Percentiles rank a stretch among this genome's conserved stretches.
Conservation (phyloP, 768 basidiomycete species). For the Termitomyces sp. region DNA sequence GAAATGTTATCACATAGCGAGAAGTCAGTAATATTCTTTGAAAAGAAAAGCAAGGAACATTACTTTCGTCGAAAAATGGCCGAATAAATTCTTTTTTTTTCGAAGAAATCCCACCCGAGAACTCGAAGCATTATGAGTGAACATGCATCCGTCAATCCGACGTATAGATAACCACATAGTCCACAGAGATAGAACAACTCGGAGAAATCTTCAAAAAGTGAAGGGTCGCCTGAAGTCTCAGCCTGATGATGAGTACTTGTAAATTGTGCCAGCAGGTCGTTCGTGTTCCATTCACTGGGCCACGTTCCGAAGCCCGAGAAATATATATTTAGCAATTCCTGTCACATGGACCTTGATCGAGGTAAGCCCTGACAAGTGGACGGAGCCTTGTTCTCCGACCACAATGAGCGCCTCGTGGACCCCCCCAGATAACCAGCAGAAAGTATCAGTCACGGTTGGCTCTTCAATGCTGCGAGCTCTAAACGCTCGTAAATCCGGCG, state of each 20-base stretch:
- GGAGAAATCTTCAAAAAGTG: no score
- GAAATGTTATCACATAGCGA: background rate
- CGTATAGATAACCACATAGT: background rate
- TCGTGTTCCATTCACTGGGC: no score
- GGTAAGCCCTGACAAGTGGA: background rate
- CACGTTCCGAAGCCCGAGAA: background rate
- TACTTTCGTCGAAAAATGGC: background rate
- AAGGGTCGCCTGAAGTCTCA: background rate
- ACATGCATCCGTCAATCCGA: background rate
- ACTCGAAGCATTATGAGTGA: background rate
- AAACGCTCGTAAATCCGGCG: constrained; percentile 65
- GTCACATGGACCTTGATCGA: background rate
- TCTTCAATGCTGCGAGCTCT: constrained; percentile 57
- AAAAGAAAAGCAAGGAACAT: background rate
- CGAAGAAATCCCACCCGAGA: background rate
- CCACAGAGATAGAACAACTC: background rate
- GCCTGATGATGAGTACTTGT: no score
- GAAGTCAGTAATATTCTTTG: background rate
- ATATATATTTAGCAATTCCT: background rate
- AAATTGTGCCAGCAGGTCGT: no score
- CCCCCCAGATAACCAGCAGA: constrained; percentile 52
- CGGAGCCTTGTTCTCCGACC: constrained; percentile 19
- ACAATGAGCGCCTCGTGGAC: constrained; percentile 44
- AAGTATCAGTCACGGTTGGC: constrained; percentile 45
- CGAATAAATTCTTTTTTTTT: background rate